A percentile compares a stretch with the other conserved stretches of the same genome.
Conservation (phyloP, 768 basidiomycete species). For the Scleroderma citrinum region DNA sequence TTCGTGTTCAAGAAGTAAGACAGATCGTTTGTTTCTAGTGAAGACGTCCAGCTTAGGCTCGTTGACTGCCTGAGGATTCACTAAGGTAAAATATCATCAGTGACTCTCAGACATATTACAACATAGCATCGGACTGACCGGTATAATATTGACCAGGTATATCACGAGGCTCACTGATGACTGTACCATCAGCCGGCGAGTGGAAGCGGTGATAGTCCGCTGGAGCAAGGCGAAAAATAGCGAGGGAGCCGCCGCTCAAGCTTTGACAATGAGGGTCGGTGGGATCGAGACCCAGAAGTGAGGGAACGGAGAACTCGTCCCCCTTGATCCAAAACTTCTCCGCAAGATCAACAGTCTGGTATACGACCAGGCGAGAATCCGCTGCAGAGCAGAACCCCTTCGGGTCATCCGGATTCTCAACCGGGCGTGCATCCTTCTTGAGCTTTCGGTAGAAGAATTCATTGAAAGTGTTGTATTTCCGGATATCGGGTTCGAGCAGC, state of each 20-base stretch:
- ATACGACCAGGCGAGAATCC: constrained; percentile 72
- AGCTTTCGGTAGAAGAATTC: constrained; percentile 68
- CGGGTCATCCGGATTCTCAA: constrained; percentile 48
- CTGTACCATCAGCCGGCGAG: constrained; percentile 53
- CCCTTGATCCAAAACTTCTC: constrained; percentile 78
- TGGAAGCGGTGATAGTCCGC: constrained; percentile 83
- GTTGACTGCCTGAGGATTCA: constrained; percentile 77
- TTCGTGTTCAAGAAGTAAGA: constrained; percentile 46
- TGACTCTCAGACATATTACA: not conserved
- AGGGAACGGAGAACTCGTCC: constrained; percentile 55
- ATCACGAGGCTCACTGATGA: constrained; percentile 36
- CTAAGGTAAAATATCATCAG: constrained; percentile 22
- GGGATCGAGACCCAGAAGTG: constrained; percentile 45
- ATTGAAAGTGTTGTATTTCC: constrained; percentile 65
- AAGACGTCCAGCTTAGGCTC: constrained; percentile 59
- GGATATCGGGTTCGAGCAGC: constrained; percentile 56
- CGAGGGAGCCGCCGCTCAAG: constrained; percentile 47
- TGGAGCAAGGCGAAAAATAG: constrained; percentile 73
- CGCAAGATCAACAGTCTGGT: constrained; percentile 49
- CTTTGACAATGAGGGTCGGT: constrained; percentile 34
- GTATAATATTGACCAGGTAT: constrained; percentile 59
- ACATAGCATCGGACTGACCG: constrained; percentile 26
- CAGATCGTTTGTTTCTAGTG: constrained; percentile 55
- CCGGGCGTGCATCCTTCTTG: constrained; percentile 52
- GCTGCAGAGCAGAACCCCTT: constrained; percentile 59